Evolutionary conservation across 768 basidiomycete species (phyloP).

Genomic region (Boletus reticuloceps): DNA sequence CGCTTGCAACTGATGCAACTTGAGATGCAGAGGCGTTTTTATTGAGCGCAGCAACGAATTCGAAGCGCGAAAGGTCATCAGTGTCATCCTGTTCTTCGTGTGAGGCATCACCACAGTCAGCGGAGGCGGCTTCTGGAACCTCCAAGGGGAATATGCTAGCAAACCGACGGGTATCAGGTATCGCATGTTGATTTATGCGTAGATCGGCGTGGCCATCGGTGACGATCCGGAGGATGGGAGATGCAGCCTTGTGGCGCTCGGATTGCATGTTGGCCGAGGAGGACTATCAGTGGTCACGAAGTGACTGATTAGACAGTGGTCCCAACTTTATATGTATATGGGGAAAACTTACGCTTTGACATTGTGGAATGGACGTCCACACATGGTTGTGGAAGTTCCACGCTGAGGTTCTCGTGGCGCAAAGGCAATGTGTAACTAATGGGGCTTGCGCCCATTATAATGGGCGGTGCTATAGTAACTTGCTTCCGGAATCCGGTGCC

Average conservation of each 20-base stretch:
- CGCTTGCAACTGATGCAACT: not conserved
- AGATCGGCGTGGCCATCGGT: not conserved
- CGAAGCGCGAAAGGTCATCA: constrained; percentile 10
- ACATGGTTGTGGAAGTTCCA: constrained; percentile 16
- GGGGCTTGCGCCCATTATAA: too few relatives aligned
- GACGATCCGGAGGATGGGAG: constrained; percentile 5
- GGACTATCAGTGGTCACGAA: constrained; percentile 4
- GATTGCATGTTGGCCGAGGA: constrained; percentile 9
- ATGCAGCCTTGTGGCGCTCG: not conserved
- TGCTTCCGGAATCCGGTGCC: too few relatives aligned
- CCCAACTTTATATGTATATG: constrained; percentile 16
- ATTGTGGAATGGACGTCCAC: constrained; percentile 21
- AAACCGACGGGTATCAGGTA: constrained; percentile 27
- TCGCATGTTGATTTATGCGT: not conserved
- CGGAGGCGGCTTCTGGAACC: not conserved
- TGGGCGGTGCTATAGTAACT: too few relatives aligned
- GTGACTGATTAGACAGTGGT: not conserved
- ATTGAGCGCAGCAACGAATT: constrained; percentile 3
- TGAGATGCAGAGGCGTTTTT: not conserved
- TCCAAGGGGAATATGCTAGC: constrained; percentile 20
- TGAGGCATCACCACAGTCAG: constrained; percentile 6
- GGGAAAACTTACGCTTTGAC: constrained; percentile 23
- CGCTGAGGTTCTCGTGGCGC: constrained; percentile 13
- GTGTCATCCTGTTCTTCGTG: constrained; percentile 12
- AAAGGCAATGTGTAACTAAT: not conserved